These are phyloP conservation scores for Arthrocladium fulminans DNA, from an alignment of 2,329 filamentous ascomycete species.

Conservation along the genomic window DNA sequence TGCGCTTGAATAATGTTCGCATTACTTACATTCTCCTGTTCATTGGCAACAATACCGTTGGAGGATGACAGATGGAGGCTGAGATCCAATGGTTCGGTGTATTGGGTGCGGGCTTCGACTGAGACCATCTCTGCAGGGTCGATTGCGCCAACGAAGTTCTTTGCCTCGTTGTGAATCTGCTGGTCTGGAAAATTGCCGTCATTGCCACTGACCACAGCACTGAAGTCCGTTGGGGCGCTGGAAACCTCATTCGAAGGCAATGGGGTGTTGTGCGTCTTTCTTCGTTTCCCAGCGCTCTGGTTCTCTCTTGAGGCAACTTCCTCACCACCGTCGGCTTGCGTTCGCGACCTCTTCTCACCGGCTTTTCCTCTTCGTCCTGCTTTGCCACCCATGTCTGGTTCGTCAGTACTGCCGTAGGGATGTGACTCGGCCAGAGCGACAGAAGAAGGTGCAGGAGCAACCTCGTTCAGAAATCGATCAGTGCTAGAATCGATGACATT, in stretches of 20 bases:
- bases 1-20: background rate
- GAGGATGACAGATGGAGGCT: background rate
- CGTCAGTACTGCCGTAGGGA: background rate
- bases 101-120: constrained; percentile 1
- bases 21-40: background rate
- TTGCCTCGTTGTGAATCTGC: background rate
- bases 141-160: background rate
- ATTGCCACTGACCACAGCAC: background rate
- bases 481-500: constrained; percentile 5
- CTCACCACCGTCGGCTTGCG: background rate
- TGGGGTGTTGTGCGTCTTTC: background rate
- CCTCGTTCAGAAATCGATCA: constrained; percentile 10
- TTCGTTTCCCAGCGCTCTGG: background rate
- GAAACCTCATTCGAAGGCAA: background rate
- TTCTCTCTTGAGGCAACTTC: background rate
- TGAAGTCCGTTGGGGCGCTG: background rate
- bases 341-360: background rate
- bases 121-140: constrained; percentile 2
- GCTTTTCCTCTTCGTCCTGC: background rate
- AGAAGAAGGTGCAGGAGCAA: background rate
- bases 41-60: background rate
- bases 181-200: background rate
- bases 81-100: constrained; percentile 4
- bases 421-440: background rate
- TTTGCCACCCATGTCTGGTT: constrained; percentile 2